These are phyloP conservation scores for Populus ilicifolia DNA, from an alignment of 345 rosid genomes.

Conservation along the genomic window DNA sequence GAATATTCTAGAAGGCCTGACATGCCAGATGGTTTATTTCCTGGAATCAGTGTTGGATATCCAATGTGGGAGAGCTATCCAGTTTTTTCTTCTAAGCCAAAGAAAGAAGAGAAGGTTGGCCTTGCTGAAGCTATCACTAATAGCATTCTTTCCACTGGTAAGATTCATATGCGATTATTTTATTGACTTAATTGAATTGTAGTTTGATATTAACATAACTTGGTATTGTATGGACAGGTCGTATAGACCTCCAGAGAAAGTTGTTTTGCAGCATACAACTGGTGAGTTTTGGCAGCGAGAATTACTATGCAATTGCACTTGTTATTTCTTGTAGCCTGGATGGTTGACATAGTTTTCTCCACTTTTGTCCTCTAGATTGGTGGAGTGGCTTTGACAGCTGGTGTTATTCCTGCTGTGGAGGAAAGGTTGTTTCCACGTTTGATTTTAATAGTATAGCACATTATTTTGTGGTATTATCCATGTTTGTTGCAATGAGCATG, in stretches of 20 bases:
- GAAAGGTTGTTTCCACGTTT: conserved; percentile 59
- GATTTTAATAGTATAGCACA: background rate
- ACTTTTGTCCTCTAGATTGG: conserved; percentile 62
- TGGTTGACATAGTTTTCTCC: conserved; percentile 27
- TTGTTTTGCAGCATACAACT: conserved; percentile 80
- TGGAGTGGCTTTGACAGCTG: conserved; percentile 82
- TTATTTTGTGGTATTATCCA: background rate
- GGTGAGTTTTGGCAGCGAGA: conserved; percentile 40
- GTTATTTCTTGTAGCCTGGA: background rate
- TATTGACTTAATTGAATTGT: conserved; percentile 4
- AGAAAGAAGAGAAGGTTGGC: conserved; percentile 93
- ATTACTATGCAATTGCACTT: conserved; percentile 4
- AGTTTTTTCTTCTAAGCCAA: conserved; percentile 55
- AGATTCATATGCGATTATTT: conserved; percentile 18
- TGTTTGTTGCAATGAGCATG: background rate
- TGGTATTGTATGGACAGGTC: conserved; percentile 47
- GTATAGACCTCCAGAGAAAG: conserved; percentile 85
- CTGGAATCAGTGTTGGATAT: conserved; percentile 49
- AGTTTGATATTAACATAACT: conserved; percentile 11
- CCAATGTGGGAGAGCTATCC: conserved; percentile 87
- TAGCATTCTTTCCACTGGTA: conserved; percentile 88
- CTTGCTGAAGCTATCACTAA: conserved; percentile 85
- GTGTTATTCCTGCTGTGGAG: conserved; percentile 66
- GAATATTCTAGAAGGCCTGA: conserved; percentile 73
- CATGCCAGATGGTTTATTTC: conserved; percentile 47